phyloP scores from a whole-genome alignment of 2,329 filamentous ascomycete species.

The Monilinia aucupariae region DNA sequence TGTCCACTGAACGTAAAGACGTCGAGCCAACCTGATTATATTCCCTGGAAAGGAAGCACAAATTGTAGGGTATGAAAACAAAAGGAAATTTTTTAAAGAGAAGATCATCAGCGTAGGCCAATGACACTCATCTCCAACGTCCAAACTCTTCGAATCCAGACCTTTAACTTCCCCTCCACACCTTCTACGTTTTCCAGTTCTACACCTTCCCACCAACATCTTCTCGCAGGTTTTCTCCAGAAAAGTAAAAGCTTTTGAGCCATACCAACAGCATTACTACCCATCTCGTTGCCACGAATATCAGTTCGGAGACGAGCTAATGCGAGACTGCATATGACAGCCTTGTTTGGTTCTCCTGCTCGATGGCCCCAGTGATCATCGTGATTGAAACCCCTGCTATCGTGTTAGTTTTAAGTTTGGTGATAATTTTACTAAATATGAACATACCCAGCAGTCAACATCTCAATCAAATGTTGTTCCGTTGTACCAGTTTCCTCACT shows the following conservation, averaged over 20 bases:
- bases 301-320: constrained; percentile 89
- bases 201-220: constrained; percentile 99
- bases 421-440: neutral
- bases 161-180: constrained; percentile 85
- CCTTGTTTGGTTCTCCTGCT: constrained; percentile 96
- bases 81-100: neutral
- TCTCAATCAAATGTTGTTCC: constrained; percentile 97
- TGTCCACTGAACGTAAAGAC: neutral
- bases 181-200: constrained; percentile 86
- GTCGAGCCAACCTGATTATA: constrained; percentile 13
- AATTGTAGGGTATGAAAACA: constrained; percentile 17
- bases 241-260: constrained; percentile 96
- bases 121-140: constrained; percentile 98
- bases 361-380: constrained; percentile 94
- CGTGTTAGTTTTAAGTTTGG: neutral
- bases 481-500: constrained; percentile 95
- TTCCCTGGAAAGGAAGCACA: constrained; percentile 12
- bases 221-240: constrained; percentile 92
- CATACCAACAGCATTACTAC: constrained; percentile 86
- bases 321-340: constrained; percentile 93
- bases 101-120: constrained; percentile 53
- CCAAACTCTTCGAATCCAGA: constrained; percentile 98
- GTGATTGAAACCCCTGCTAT: constrained; percentile 81
- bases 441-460: constrained; percentile 92
- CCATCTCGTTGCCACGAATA: constrained; percentile 71